Base-by-base conservation (phyloP, 2,329 filamentous ascomycete genomes). In the Cladorrhinum sp. region DNA sequence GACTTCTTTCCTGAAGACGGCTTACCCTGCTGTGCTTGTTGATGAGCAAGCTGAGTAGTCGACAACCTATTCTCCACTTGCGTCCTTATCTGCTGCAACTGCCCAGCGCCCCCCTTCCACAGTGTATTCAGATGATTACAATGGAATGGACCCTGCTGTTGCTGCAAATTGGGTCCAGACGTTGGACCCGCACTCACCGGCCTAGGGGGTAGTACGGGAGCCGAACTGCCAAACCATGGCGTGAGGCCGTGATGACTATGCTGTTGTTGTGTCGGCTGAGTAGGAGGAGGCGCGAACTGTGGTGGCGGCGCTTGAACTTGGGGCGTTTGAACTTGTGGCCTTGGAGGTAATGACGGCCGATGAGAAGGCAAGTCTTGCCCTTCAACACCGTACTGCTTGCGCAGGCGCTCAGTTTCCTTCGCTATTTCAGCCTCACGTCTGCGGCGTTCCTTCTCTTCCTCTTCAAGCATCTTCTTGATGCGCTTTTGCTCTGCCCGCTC, bases 401-500 rank as follows among this genome's bases (percentile, higher is more conserved):
- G 79, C 36, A 99, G 78, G 1, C 92, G 82, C 72, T 95, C 91
- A 0, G 95, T 98, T 76, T 99, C 93, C 63, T 82, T 83, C 20
- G 93, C 87, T 1, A 93, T 77, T 66, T 84, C 83, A 9, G 80
- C 83, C 29, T 87, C 82, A 60, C 79, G 78, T 29, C 74, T 75
- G 24, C 75, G 81, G 0, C 78, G 80, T 66, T 89, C 86, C 59
- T 80, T 81, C 24, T 88, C 85, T 69, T 92, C 89, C 49, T 81
- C 78, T 53, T 88, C 83, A 3, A 90, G 79, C 81, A 89, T 87
- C 68, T 81, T 82, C 68, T 86, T 83, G 57, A 89, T 84, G 45
- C 85, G 79, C 61, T 78, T 77, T 62, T 84, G 78, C 66, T 85
- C 84, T 38, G 79, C 80, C 27, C 72, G 70, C 54, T 89, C 86